Evolutionary conservation across 768 basidiomycete species (phyloP).

Genomic region (Mrakia frigida): DNA sequence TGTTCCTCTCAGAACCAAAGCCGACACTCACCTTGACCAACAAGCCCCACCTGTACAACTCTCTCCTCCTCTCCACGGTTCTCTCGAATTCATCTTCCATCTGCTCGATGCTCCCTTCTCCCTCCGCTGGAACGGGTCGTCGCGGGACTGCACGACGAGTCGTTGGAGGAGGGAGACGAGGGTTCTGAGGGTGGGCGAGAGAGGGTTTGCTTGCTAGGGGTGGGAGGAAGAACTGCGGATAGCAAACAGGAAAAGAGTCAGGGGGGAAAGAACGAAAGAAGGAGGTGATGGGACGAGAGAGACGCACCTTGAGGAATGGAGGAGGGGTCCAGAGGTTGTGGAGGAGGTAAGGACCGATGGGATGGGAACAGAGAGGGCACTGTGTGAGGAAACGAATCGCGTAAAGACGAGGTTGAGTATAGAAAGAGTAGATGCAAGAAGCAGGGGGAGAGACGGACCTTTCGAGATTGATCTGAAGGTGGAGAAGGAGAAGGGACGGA

Average conservation of each 20-base stretch:
- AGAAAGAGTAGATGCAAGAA: not conserved
- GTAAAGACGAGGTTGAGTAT: no score
- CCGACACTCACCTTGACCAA: conserved; percentile 71
- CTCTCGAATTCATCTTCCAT: conserved; percentile 63
- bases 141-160: conserved; percentile 40
- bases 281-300: conserved; percentile 40
- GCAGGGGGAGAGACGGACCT: not conserved
- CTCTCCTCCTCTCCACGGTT: conserved; percentile 65
- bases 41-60: conserved; percentile 72
- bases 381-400: no score
- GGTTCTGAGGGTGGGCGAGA: conserved; percentile 34
- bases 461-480: conserved; percentile 38
- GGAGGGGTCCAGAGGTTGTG: conserved; percentile 49
- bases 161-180: conserved; percentile 28
- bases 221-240: conserved; percentile 39
- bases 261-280: conserved; percentile 46
- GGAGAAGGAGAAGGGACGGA: not conserved
- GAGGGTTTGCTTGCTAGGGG: conserved; percentile 43
- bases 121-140: conserved; percentile 38
- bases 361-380: conserved; percentile 37
- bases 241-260: conserved; percentile 67
- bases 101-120: conserved; percentile 48
- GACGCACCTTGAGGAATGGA: conserved; percentile 27
- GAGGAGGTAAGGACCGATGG: conserved; percentile 60
- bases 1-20: not conserved